Evolutionary conservation across 495 filamentous ascomycete species (phyloP), one percentile per base, ranked within the genome.

Genomic region (Trichoderma asperelloides): DNA sequence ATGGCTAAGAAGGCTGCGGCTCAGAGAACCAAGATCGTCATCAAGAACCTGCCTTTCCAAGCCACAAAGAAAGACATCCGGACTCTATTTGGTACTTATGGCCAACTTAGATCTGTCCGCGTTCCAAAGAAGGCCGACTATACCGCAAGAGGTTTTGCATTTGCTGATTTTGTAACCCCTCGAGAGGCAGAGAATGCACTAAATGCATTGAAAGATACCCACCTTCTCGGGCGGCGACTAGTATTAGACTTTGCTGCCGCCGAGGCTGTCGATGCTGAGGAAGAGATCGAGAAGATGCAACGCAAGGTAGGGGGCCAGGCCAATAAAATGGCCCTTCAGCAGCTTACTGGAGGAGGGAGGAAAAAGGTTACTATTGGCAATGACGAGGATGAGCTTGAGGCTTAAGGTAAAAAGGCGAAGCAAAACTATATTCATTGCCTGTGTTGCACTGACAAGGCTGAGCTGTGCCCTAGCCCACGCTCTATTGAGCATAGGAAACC

Each of bases 21-120:
- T 28, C 85, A 86, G 71, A 83, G 86, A 65, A 97, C 93, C 40
- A 97, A 98, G 81, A 88, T 99, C 71, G 89, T 98, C 76, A 91
- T 98, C 81, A 98, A 98, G 82, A 99, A 99, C 80, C 78, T 99
- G 74, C 95, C 95, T 11, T 99, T 99, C 80, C 91, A 98, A 78
- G 89, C 90, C 12, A 89, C 86, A 51, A 97, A 96, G 82, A 93
- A 95, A 74, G 96, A 99, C 71, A 81, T 99, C 39, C 85, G 90
- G 49, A 81, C 87, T 18, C 81, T 99, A 12, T 91, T 99, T 75
- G 87, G 90, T 60, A 82, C 90, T 21, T 99, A 97, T 74, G 95
- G 96, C 23, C 89, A 96, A 71, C 84, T 99, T 65, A 89, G 93
- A 57, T 92, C 93, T 63, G 90, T 98, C 39, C 90, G 96, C 47